A percentile compares a stretch with the other conserved stretches of the same genome.
phyloP scores from a whole-genome alignment of 2,329 filamentous ascomycete genomes.

The Ophiostoma quercus region DNA sequence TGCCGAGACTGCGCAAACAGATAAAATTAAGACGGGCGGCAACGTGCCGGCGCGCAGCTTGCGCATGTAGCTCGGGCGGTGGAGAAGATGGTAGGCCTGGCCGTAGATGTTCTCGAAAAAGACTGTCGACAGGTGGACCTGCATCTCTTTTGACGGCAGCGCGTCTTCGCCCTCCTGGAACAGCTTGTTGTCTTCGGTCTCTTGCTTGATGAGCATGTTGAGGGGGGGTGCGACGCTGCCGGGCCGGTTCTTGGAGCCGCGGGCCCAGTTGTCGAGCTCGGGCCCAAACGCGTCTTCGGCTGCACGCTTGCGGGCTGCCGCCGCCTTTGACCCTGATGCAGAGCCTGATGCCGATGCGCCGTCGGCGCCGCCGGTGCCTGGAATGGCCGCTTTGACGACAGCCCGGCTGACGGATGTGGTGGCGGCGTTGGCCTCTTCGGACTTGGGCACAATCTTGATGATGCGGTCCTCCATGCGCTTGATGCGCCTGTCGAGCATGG shows the following conservation, averaged over 20 bases:
- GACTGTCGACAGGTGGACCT: constrained; percentile 87
- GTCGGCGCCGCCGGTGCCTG: constrained; percentile 42
- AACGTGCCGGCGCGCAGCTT: constrained; percentile 66
- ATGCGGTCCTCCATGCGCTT: constrained; percentile 98
- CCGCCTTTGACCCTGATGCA: neutral
- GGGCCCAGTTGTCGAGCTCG: constrained; percentile 77
- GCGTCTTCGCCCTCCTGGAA: constrained; percentile 77
- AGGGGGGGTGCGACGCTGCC: constrained; percentile 29
- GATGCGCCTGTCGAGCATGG: constrained; percentile 91
- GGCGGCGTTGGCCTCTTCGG: constrained; percentile 63
- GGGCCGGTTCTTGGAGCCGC: constrained; percentile 48
- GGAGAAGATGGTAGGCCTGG: constrained; percentile 87
- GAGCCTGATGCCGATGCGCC: constrained; percentile 38
- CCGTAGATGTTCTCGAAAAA: constrained; percentile 97
- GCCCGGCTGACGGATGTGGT: constrained; percentile 62
- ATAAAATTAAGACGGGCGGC: constrained; percentile 85
- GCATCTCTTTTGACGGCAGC: constrained; percentile 77
- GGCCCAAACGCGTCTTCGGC: constrained; percentile 83
- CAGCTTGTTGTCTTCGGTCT: constrained; percentile 69
- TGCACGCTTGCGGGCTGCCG: constrained; percentile 62
- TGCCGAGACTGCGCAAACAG: constrained; percentile 91
- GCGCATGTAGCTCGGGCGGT: constrained; percentile 96
- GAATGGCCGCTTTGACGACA: constrained; percentile 72
- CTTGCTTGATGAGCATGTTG: constrained; percentile 50
- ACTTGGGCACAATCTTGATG: constrained; percentile 88